phyloP scores from a whole-genome alignment of 208 protist genomes.

The Leishmania aethiopica region DNA sequence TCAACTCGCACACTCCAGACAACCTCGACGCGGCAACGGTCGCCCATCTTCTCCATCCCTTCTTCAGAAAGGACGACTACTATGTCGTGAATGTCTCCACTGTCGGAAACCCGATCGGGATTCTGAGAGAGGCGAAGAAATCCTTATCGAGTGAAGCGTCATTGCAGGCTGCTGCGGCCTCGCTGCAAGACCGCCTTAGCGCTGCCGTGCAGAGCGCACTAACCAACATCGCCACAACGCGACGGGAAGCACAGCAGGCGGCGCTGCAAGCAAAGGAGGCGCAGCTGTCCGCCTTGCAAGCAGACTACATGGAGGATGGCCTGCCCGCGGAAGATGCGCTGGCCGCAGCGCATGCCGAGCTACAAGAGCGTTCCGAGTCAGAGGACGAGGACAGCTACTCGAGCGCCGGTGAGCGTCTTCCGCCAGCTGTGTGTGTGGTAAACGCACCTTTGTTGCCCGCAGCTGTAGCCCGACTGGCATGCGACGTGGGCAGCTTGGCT shows the following conservation, averaged over 20 bases:
- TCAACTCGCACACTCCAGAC: slow-evolving; percentile 26
- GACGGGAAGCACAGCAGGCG: slow-evolving; percentile 42
- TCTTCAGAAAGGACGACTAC: slow-evolving; percentile 21
- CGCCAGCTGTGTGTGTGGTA: slow-evolving; percentile 34
- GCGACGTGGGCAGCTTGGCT: slow-evolving; percentile 11
- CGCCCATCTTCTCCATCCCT: slow-evolving; percentile 22
- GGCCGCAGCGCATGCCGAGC: slow-evolving; percentile 42
- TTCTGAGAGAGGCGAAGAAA: slow-evolving; percentile 13
- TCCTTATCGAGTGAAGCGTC: background rate
- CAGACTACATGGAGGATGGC: slow-evolving; percentile 79
- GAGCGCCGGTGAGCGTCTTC: slow-evolving; percentile 26
- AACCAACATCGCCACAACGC: slow-evolving; percentile 46
- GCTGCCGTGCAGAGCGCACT: slow-evolving; percentile 40
- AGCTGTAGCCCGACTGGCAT: slow-evolving; percentile 12
- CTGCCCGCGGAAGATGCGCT: slow-evolving; percentile 54
- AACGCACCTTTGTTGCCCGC: slow-evolving; percentile 7
- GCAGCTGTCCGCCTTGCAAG: slow-evolving; percentile 34
- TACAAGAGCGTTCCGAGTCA: slow-evolving; percentile 38
- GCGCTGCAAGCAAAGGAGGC: slow-evolving; percentile 31
- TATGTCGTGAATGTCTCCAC: slow-evolving; percentile 22
- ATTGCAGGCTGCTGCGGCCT: background rate
- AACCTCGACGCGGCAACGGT: slow-evolving; percentile 24
- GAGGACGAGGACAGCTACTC: slow-evolving; percentile 28
- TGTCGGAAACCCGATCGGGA: slow-evolving; percentile 8
- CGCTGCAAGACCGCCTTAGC: slow-evolving; percentile 1